Evolutionary conservation across 192 early-diverging fungal species (phyloP).

Genomic region (Coemansia sp.): DNA sequence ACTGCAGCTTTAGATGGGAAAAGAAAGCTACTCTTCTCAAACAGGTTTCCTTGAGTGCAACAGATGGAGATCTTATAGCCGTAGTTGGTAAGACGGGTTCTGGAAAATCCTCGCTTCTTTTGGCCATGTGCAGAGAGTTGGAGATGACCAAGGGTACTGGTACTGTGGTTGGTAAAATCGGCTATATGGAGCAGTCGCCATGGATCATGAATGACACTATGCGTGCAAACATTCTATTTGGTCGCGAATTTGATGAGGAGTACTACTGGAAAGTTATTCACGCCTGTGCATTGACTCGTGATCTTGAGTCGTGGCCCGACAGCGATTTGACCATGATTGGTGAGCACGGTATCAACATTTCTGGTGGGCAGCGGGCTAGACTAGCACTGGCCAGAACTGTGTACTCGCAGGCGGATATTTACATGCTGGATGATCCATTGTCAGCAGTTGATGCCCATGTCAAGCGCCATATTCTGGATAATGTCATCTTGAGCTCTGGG

Average conservation of each 20-base stretch:
- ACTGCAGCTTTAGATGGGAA: constrained; percentile 6
- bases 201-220: constrained; percentile 24
- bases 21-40: not conserved
- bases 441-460: constrained; percentile 11
- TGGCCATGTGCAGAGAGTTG: constrained; percentile 79
- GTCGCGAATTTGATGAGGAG: constrained; percentile 17
- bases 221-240: constrained; percentile 25
- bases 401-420: constrained; percentile 9
- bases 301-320: constrained; percentile 7
- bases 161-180: constrained; percentile 64
- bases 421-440: constrained; percentile 1
- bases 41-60: constrained; percentile 59
- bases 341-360: constrained; percentile 27
- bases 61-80: constrained; percentile 67
- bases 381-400: constrained; percentile 19
- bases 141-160: constrained; percentile 50
- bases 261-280: constrained; percentile 9
- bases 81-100: constrained; percentile 78
- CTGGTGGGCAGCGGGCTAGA: constrained; percentile 22
- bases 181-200: constrained; percentile 77
- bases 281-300: constrained; percentile 12
- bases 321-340: constrained; percentile 12
- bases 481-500: constrained; percentile 23
- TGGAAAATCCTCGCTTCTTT: constrained; percentile 80
- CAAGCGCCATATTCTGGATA: constrained; percentile 17